Evolutionary conservation across 2,329 filamentous ascomycete genomes (phyloP), one percentile per base, ranked within the genome.

Genomic region (Helminthosporium solani): DNA sequence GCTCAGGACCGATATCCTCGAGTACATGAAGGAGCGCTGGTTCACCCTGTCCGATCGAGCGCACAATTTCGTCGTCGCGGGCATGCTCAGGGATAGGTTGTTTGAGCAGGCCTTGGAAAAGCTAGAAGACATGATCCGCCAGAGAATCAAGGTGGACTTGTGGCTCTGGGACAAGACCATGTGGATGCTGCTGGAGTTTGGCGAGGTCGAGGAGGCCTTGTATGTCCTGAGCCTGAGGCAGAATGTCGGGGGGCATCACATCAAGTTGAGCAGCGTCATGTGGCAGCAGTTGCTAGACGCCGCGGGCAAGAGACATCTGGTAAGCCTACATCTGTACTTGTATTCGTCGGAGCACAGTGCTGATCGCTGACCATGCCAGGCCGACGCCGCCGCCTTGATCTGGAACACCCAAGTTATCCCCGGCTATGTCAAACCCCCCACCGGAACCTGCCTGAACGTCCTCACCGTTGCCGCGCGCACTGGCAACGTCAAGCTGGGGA

Each of bases 161-260:
- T 96, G 90, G 90, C 75, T 96, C 7, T 85, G 86, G 60, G 87
- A 91, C 58, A 79, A 92, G 49, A 84, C 91, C 42, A 78, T 90
- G 44, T 87, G 88, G 63, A 81, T 81, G 16, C 79, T 96, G 33
- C 83, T 83, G 35, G 84, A 87, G 48, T 75, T 81, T 33, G 81
- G 82, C 6, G 90, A 94, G 64, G 74, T 90, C 27, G 87, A 94
- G 43, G 89, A 94, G 62, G 85, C 90, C 11, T 75, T 91, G 49
- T 74, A 79, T 35, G 71, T 96, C 20, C 76, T 94, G 53, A 54
- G 47, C 14, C 75, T 80, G 49, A 80, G 86, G 39, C 66, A 76
- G 20, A 69, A 75, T 30, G 69, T 74, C 28, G 47, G 30, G 12
- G 54, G 42, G 66, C 7, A 67, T 45, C 54, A 59, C 18, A 47